phyloP scores from a whole-genome alignment of 768 basidiomycete species.

The Fomitopsis serialis region DNA sequence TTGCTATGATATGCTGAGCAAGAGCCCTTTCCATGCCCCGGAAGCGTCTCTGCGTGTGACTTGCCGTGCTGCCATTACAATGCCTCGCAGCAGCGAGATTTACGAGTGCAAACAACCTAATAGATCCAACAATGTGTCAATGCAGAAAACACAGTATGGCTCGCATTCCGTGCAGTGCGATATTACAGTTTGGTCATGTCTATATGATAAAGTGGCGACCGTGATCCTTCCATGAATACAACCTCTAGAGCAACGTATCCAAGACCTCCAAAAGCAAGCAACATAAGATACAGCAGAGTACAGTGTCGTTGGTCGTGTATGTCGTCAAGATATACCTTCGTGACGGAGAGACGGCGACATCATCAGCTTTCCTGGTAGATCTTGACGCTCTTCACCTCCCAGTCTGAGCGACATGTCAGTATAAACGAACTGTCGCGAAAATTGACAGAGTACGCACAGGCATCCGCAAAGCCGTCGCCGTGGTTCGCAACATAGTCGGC shows the following conservation, averaged over 20 bases:
- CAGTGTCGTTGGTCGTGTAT: not conserved
- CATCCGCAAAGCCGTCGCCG: constrained; percentile 66
- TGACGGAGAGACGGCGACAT: not conserved
- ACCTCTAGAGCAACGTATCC: not conserved
- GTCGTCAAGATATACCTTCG: not conserved
- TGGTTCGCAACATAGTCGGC: constrained; percentile 67
- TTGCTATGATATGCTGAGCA: constrained; percentile 18
- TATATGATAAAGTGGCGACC: not conserved
- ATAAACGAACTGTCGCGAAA: not conserved
- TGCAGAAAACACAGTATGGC: not conserved
- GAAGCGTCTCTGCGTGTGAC: constrained; percentile 3
- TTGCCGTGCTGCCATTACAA: too few species aligned
- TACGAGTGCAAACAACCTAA: too few species aligned
- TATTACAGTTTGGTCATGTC: not conserved
- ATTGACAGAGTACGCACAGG: constrained; percentile 54
- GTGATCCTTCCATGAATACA: not conserved
- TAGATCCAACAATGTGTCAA: too few species aligned
- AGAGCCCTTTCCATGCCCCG: not conserved
- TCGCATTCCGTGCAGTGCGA: not conserved
- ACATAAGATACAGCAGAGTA: not conserved
- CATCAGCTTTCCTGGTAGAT: constrained; percentile 47
- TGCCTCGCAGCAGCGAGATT: too few species aligned
- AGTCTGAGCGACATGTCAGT: constrained; percentile 41
- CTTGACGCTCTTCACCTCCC: constrained; percentile 75
- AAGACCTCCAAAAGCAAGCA: not conserved